Base-by-base conservation (phyloP, 2,329 filamentous ascomycete genomes). In the Trichoderma afroharzianum region DNA sequence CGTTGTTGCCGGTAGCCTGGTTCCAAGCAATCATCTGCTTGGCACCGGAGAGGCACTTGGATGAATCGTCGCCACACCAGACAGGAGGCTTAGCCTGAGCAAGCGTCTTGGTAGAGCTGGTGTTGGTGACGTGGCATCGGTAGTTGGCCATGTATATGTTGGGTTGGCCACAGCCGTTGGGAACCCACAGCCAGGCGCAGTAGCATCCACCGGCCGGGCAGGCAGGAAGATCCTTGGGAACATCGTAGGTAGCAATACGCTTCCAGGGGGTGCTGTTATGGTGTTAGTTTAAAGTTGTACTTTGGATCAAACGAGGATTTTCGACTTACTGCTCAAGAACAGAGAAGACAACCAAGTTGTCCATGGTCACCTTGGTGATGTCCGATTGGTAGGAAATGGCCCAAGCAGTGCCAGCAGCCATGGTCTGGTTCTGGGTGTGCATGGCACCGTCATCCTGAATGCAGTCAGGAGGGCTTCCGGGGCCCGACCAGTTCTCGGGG, bases 1-100 rank as follows among this genome's bases (percentile, higher is more conserved):
- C 74, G 55, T 80, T 79, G 73, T 80, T 79, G 14, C 78, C 78
- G 14, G 76, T 28, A 55, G 71, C 70, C 78, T 77, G 84, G 69
- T 85, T 81, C 80, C 81, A 85, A 4, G 80, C 83, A 59, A 85
- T 80, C 80, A 85, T 85, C 73, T 86, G 84, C 77, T 86, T 86
- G 1, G 84, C 81, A 0, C 85, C 84, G 28, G 76, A 71, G 15
- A 85, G 79, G 63, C 84, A 86, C 53, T 81, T 80, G 21, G 75
- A 78, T 12, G 73, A 62, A 66, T 84, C 79, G 24, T 80, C 78
- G 14, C 74, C 79, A 76, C 84, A 86, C 73, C 81, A 83, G 1
- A 80, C 79, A 0, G 84, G 81, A 1, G 78, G 72, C 68, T 82
- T 76, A 2, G 83, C 81, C 11, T 77, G 68, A 12, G 81, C 83